Evolutionary conservation across 2,329 filamentous ascomycete genomes (phyloP), one percentile per base, ranked within the genome.

Genomic region (Aureobasidium sp.): DNA sequence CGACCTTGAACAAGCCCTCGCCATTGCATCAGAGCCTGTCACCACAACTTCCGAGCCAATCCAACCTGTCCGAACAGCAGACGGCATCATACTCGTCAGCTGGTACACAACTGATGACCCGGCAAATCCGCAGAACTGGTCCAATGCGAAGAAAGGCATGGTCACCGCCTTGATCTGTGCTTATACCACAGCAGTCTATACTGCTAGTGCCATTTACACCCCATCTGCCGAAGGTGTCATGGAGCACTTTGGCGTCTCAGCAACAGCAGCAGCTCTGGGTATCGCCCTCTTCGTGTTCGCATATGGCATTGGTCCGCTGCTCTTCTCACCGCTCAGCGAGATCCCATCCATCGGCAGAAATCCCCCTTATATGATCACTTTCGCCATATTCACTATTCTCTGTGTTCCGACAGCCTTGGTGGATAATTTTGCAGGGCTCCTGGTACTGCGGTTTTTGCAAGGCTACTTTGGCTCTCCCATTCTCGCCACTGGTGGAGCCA

Each of bases 401-500:
- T 80, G 77, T 6, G 75, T 88, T 14, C 83, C 84, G 0, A 79
- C 83, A 0, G 80, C 82, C 0, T 65, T 87, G 0, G 80, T 80
- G 3, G 67, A 77, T 39, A 85, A 82, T 68, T 85, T 82, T 49
- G 69, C 79, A 0, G 81, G 81, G 0, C 17, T 72, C 60, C 54
- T 88, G 61, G 78, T 84, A 1, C 64, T 74, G 3, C 76, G 83
- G 1, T 85, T 85, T 66, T 66, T 85, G 3, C 79, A 80, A 55
- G 83, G 81, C 1, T 83, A 85, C 72, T 83, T 85, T 58, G 82
- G 83, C 7, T 79, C 75, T 6, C 84, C 83, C 0, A 83, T 79
- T 63, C 68, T 88, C 6, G 83, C 83, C 0, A 84, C 77, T 6
- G 74, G 73, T 4, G 74, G 72, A 6, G 75, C 74, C 1, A 70